phyloP scores from a whole-genome alignment of 2,329 filamentous ascomycete species.

The Diaporthe destruens region DNA sequence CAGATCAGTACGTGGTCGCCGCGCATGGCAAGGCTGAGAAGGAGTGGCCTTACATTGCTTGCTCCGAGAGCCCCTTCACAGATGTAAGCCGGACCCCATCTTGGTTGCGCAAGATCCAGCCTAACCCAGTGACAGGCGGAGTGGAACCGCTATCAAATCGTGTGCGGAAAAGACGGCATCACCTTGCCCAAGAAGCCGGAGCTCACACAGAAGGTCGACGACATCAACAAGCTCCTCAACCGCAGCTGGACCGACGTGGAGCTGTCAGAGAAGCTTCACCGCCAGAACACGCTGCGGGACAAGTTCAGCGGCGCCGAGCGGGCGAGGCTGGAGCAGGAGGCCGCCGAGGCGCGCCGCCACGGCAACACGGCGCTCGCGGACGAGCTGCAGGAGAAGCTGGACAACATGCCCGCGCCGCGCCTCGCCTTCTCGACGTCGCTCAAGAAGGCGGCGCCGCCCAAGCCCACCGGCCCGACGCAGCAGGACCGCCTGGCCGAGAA shows the following conservation, averaged over 20 bases:
- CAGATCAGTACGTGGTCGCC: conserved; percentile 85
- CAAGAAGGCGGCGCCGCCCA: conserved; percentile 64
- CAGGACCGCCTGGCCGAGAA: conserved; percentile 86
- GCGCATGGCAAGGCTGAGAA: conserved; percentile 86
- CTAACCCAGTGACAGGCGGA: conserved; percentile 68
- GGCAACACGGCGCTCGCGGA: conserved; percentile 71
- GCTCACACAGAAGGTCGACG: conserved; percentile 77
- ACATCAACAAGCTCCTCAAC: conserved; percentile 83
- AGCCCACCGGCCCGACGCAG: conserved; percentile 67
- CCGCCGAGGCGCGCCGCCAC: conserved; percentile 74
- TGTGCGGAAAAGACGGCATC: conserved; percentile 78
- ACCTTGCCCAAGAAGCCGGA: conserved; percentile 79
- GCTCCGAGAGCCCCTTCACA: conserved; percentile 88
- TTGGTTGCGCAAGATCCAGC: neutral
- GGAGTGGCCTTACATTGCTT: conserved; percentile 90
- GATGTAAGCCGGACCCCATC: conserved; percentile 67
- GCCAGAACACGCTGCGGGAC: conserved; percentile 75
- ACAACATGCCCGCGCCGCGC: conserved; percentile 75
- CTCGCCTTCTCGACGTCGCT: conserved; percentile 79
- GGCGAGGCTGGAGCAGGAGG: conserved; percentile 72
- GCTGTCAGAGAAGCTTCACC: conserved; percentile 81
- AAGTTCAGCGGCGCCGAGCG: conserved; percentile 77
- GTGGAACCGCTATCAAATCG: conserved; percentile 83
- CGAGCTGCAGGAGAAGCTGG: conserved; percentile 70
- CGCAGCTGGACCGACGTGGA: conserved; percentile 87